A percentile compares a stretch with the other conserved stretches of the same genome.
phyloP scores from a whole-genome alignment of 192 early-diverging fungal species.

The Coemansia sp. region DNA sequence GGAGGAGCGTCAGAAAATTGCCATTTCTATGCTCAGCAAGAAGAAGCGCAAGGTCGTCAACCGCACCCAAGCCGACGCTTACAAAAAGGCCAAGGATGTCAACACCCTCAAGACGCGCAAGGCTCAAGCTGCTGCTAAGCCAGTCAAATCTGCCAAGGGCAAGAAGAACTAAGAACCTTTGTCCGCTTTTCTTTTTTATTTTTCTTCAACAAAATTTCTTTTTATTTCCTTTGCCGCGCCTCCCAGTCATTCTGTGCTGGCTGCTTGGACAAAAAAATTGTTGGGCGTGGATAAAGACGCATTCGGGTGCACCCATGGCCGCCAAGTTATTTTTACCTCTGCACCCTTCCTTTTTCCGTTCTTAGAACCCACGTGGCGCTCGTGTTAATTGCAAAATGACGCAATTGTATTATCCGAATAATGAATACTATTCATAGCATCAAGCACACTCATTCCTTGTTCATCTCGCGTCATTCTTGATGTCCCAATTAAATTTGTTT shows the following conservation, averaged over 20 bases:
- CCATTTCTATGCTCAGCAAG: constrained; percentile 59
- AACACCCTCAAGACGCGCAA: constrained; percentile 47
- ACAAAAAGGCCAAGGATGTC: constrained; percentile 47
- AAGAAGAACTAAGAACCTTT: constrained; percentile 12
- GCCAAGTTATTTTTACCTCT: background rate
- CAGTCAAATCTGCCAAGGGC: constrained; percentile 16
- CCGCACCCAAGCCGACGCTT: constrained; percentile 40
- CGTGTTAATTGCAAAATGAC: background rate
- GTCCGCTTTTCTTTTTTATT: background rate
- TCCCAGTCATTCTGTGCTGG: background rate
- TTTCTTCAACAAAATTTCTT: background rate
- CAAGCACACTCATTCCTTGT: background rate
- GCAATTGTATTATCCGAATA: too few species aligned
- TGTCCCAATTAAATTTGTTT: background rate
- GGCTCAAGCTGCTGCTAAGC: constrained; percentile 19
- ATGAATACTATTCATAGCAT: background rate
- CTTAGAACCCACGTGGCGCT: background rate
- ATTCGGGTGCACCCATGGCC: background rate
- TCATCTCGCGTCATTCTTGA: background rate
- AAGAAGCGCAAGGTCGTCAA: constrained; percentile 59
- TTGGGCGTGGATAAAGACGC: background rate
- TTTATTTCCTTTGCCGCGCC: background rate
- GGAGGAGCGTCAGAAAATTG: constrained; percentile 55
- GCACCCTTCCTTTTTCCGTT: background rate
- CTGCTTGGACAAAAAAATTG: background rate